phyloP scores from a whole-genome alignment of 1,284 basidiomycete species.

The Hymenochaete sp. region DNA sequence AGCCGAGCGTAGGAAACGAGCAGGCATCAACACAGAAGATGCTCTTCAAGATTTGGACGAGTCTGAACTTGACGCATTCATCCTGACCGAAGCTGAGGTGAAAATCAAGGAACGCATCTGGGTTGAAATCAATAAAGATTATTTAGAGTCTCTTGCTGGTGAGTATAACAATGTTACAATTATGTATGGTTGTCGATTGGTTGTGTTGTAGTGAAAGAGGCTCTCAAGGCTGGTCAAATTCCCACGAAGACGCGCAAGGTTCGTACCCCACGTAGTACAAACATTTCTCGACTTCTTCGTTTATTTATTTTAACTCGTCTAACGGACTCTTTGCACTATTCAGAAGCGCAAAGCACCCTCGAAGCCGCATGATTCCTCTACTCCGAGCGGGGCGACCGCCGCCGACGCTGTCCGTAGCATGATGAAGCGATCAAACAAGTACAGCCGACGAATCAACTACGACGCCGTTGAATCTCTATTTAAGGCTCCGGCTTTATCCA shows the following conservation, averaged over 20 bases:
- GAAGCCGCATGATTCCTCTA: conserved; percentile 67
- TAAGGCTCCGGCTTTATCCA: too few relatives aligned
- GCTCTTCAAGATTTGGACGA: conserved; percentile 83
- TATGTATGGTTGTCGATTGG: conserved; percentile 39
- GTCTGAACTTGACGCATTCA: conserved; percentile 82
- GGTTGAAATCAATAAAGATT: conserved; percentile 94
- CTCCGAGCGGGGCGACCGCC: conserved; percentile 62
- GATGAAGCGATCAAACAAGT: conserved; percentile 73
- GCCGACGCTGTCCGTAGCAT: conserved; percentile 76
- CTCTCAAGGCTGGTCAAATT: conserved; percentile 39
- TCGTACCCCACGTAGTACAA: conserved; percentile 37
- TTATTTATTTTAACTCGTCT: conserved; percentile 16
- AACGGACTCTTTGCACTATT: too few relatives aligned
- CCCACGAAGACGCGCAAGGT: conserved; percentile 65
- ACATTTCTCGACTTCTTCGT: conserved; percentile 20
- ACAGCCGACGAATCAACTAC: conserved; percentile 87
- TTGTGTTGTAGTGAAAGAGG: conserved; percentile 53
- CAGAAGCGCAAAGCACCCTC: conserved; percentile 60
- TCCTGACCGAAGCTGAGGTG: conserved; percentile 81
- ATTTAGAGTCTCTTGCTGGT: conserved; percentile 85
- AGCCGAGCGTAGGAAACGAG: conserved; percentile 48
- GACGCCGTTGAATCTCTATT: conserved; percentile 75
- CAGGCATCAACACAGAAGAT: conserved; percentile 43
- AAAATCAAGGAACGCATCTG: conserved; percentile 90
- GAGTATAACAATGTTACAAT: too few relatives aligned